Evolutionary conservation across 768 basidiomycete genomes (phyloP).

Genomic region (Lentinula detonsa): DNA sequence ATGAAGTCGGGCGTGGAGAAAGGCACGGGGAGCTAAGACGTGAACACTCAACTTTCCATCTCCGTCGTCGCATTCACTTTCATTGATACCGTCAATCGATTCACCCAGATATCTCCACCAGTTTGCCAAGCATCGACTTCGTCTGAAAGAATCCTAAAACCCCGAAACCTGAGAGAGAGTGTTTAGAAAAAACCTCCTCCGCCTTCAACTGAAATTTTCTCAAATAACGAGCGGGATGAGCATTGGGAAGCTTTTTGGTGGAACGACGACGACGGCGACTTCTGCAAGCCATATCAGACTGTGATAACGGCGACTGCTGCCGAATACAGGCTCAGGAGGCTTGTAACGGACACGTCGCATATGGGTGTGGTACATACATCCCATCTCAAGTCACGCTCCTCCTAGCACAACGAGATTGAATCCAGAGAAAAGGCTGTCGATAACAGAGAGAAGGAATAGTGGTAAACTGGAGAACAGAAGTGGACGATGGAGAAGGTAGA

Average conservation of each 20-base stretch:
- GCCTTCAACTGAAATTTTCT: conserved; percentile 57
- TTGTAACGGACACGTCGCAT: conserved; percentile 74
- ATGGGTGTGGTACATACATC: conserved; percentile 82
- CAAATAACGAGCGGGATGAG: not conserved
- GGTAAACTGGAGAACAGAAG: conserved; percentile 26
- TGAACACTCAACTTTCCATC: not conserved
- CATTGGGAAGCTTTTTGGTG: not conserved
- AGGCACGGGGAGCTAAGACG: no score
- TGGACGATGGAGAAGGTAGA: conserved; percentile 86
- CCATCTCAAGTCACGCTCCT: conserved; percentile 79
- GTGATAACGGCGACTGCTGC: conserved; percentile 32
- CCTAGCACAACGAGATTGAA: conserved; percentile 74
- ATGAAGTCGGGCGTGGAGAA: no score
- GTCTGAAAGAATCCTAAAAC: conserved; percentile 62
- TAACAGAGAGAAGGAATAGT: conserved; percentile 58
- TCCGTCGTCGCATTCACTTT: not conserved
- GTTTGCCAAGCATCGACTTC: conserved; percentile 30
- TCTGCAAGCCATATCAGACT: not conserved
- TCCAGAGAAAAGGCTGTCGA: conserved; percentile 79
- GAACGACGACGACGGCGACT: not conserved
- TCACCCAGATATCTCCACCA: not conserved
- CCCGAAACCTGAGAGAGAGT: conserved; percentile 60
- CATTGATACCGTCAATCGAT: no score
- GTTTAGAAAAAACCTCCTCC: conserved; percentile 77
- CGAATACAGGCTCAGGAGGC: conserved; percentile 22